Evolutionary conservation across 2,329 filamentous ascomycete species (phyloP), one percentile per base, ranked within the genome.

Genomic region (Fusarium subglutinans): DNA sequence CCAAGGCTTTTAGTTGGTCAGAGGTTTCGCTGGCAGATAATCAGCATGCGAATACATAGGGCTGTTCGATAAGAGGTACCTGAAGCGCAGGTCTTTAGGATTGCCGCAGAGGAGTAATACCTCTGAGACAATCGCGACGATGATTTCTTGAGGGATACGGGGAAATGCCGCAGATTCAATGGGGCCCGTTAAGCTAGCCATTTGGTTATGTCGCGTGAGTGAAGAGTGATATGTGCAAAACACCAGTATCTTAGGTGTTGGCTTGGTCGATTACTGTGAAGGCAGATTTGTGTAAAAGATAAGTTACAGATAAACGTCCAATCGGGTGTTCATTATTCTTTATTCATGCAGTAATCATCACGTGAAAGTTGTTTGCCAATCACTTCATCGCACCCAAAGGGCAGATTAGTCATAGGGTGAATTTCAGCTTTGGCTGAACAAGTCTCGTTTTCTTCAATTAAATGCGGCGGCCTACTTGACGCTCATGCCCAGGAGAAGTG

Each of bases 1-100:
- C 0, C 15, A 44, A 18, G 10, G 2, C 17, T 24, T 44, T 44
- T 17, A 44, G n/a, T 18, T 18, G n/a, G 15, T 24, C 43, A 13
- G 15, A 44, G 1, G n/a, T 44, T 44, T 24, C 43, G n/a, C 43
- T 44, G 12, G 11, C 43, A 44, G 1, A 8, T 8, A 2, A 18
- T 44, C 41, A 44, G n/a, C 5, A 8, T 18, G 8, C 12, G n/a
- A 24, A 44, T 24, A 0, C n/a, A 5, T 13, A 1, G 6, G 10
- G 43, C 43, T 18, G 4, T 18, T 44, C 15, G 3, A 17, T 13
- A 12, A 13, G 11, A 24, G 7, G 5, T 18, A 44, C 43, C n/a
- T 2, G 43, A 11, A 8, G n/a, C 7, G 11, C 11, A 5, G 0
- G 11, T 4, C 15, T 24, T 7, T 11, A 24, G 5, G 5, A 3